Base-by-base conservation (phyloP, 352 stramenopile genomes). In the Globisporangium megalacanthum region DNA sequence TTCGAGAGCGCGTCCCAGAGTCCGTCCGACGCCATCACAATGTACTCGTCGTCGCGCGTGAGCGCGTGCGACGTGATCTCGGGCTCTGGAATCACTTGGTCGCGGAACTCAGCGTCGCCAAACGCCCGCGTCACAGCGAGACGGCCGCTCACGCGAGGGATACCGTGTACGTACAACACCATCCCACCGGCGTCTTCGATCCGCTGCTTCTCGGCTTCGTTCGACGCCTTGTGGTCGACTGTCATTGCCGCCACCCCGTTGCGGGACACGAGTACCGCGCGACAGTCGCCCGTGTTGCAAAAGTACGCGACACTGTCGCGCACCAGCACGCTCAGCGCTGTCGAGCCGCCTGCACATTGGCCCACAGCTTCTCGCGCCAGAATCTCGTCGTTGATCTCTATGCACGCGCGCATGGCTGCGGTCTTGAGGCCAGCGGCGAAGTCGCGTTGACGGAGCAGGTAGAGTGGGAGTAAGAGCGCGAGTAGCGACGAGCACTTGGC, bases 271-370 rank as follows among this genome's bases (percentile, higher is more conserved):
- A 94, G 54, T 17, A 94, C 67, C 2, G 79, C 84, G 35, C 84
- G 66, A 41, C 78, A 94, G 64, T 94, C 84, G 50, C 84, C 84
- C 20, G 81, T 88, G 46, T 94, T 92, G 64, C 79, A 86, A 11
- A 89, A 59, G 29, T 85, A 72, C 15, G 72, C 69, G 36, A 66
- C 64, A 5, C 68, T 63, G 25, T 69, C 61, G 35, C 83, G 71
- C 20, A 89, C 75, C 20, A 93, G 55, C 52, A 90, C 58, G 1
- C 75, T 77, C 36, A 89, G 65, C 0, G 76, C 83, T 1, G 83
- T 93, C 3, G 77, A 77, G 0, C 83, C 83, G 51, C 81, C 83
- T 58, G 78, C 61, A 53, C 70, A 80, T 45, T 85, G 64, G 35
- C 75, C 69, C 3, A 56, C 63, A 0, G 68, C 70, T 25, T 84